A percentile compares a stretch with the other conserved stretches of the same genome.
Evolutionary conservation across 768 basidiomycete genomes (phyloP).

Genomic region (Termitomyces sp.): DNA sequence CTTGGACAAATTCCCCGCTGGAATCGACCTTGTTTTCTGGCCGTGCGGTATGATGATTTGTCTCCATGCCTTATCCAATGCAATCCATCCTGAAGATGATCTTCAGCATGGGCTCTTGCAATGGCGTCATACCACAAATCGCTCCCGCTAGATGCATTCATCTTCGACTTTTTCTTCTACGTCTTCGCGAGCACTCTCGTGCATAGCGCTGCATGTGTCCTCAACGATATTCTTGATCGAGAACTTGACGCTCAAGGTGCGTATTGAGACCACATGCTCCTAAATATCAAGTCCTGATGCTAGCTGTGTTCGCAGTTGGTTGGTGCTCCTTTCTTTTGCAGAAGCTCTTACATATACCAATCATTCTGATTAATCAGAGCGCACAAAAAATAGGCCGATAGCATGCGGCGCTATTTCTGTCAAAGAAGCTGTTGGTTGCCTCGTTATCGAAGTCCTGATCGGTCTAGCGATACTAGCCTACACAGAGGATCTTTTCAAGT

Average conservation of each 20-base stretch:
- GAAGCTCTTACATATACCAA: not conserved
- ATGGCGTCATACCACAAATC: slow-evolving; percentile 8
- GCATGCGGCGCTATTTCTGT: slow-evolving; percentile 27
- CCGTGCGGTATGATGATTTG: slow-evolving; percentile 5
- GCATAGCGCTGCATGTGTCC: slow-evolving; percentile 12
- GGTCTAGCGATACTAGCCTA: not conserved
- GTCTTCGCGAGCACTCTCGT: slow-evolving; percentile 8
- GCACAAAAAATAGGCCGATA: slow-evolving; percentile 31
- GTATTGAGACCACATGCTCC: not conserved
- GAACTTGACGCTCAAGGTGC: slow-evolving; percentile 11
- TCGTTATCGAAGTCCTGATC: slow-evolving; percentile 9
- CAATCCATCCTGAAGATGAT: not conserved
- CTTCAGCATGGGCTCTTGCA: slow-evolving; percentile 10
- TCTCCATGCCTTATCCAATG: too few relatives aligned
- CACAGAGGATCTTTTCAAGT: slow-evolving; percentile 4
- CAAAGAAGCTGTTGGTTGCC: slow-evolving; percentile 23
- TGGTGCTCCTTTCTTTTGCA: not conserved
- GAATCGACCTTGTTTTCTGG: slow-evolving; percentile 10
- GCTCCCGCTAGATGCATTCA: not conserved
- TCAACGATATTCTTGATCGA: slow-evolving; percentile 11
- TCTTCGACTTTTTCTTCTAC: slow-evolving; percentile 2
- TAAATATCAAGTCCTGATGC: not conserved
- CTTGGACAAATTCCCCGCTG: slow-evolving; percentile 12
- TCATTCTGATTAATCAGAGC: slow-evolving; percentile 20
- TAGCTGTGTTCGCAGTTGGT: not conserved